Percentiles rank a stretch among this genome's conserved stretches.
Conservation (phyloP, 371 early-diverging fungal species). For the Dinochytrium kinnereticum region DNA sequence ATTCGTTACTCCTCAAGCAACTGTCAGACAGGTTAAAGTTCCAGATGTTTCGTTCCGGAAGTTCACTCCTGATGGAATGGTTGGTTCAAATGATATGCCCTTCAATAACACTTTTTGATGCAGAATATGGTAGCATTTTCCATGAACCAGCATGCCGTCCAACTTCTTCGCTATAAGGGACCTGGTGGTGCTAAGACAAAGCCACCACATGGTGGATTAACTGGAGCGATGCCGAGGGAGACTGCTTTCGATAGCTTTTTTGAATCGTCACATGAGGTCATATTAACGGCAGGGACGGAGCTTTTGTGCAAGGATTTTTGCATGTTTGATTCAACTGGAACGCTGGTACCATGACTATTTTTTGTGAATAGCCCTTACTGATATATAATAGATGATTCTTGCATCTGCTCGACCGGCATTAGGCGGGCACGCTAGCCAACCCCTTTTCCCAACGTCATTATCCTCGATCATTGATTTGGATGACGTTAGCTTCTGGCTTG, state of each 20-base stretch:
- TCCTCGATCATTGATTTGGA: slow-evolving; percentile 53
- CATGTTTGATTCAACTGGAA: slow-evolving; percentile 43
- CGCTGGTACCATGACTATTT: neutral
- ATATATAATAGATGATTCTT: slow-evolving; percentile 26
- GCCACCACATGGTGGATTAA: no score
- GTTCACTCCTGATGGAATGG: slow-evolving; percentile 46
- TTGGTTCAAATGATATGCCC: no score
- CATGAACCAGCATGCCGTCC: slow-evolving; percentile 39
- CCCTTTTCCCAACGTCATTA: slow-evolving; percentile 51
- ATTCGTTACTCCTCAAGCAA: neutral
- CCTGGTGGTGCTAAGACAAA: no score
- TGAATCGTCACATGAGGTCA: slow-evolving; percentile 48
- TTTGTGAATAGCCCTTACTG: neutral
- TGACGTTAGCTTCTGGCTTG: slow-evolving; percentile 61
- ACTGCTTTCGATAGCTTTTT: slow-evolving; percentile 37
- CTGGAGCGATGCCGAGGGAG: no score
- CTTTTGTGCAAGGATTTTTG: slow-evolving; percentile 63
- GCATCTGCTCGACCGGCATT: slow-evolving; percentile 20
- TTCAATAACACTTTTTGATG: no score
- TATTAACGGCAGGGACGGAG: slow-evolving; percentile 54
- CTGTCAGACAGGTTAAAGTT: slow-evolving; percentile 3
- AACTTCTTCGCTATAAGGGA: slow-evolving; percentile 29
- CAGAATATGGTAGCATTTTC: slow-evolving; percentile 43
- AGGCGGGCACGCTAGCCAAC: neutral
- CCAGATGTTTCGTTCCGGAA: slow-evolving; percentile 24